Evolutionary conservation across 139 green algal species (phyloP), one percentile per base, ranked within the genome.

Genomic region (Closterium sp.): DNA sequence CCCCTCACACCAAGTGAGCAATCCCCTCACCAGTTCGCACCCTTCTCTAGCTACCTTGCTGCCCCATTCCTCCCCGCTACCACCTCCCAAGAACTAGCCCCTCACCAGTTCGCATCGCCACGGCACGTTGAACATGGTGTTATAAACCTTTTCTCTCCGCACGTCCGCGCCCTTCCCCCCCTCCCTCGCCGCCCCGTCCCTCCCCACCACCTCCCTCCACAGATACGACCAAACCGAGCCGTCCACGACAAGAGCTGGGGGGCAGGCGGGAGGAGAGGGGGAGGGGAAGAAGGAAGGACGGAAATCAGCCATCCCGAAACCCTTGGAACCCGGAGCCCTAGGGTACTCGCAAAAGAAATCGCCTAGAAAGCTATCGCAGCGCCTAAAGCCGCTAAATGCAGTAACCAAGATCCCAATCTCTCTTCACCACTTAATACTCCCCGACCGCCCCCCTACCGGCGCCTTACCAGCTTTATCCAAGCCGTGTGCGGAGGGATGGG

Each of bases 401-500:
- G n/a, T n/a, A n/a, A n/a, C n/a, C n/a, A n/a, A n/a, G n/a, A n/a
- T n/a, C n/a, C n/a, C n/a, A n/a, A n/a, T n/a, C n/a, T n/a, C n/a
- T n/a, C n/a, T n/a, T n/a, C n/a, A n/a, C n/a, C n/a, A n/a, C n/a
- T n/a, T n/a, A n/a, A n/a, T n/a, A n/a, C n/a, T n/a, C n/a, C n/a
- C n/a, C n/a, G n/a, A n/a, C n/a, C n/a, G n/a, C n/a, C n/a, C n/a
- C n/a, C n/a, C n/a, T n/a, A n/a, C n/a, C n/a, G n/a, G n/a, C n/a
- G n/a, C n/a, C n/a, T n/a, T 93, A 93, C 90, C 30, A 93, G 90
- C 25, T 93, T 76, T 76, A 76, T 76, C 55, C 55, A 76, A 76
- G 12, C 55, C 55, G 55, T 76, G 55, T 28, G 55, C 55, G 25
- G 55, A 19, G 55, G 55, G 55, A 76, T 76, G 55, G 55, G 55